phyloP scores from a whole-genome alignment of 208 protist species.

The Herpetomonas muscarum region DNA sequence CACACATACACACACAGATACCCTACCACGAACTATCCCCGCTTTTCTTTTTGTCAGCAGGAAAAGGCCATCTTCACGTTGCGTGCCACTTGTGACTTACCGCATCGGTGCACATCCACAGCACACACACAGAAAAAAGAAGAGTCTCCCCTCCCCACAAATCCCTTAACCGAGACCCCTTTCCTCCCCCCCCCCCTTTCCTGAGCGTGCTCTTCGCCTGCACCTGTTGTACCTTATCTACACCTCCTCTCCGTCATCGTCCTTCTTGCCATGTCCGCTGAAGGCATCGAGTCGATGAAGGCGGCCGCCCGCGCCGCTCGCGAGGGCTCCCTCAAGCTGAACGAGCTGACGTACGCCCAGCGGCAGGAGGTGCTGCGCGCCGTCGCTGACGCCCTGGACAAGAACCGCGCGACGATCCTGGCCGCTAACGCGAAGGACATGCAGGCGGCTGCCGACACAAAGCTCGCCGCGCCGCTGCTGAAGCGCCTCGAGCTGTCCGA shows the following conservation, averaged over 20 bases:
- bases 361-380: conserved; percentile 41
- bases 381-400: conserved; percentile 50
- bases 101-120: not conserved
- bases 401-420: conserved; percentile 41
- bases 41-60: not conserved
- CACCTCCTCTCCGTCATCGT: not conserved
- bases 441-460: conserved; percentile 25
- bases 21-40: not conserved
- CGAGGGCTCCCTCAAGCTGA: conserved; percentile 37
- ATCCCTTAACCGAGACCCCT: no score
- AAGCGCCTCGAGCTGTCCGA: conserved; percentile 60
- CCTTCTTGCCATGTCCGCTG: not conserved
- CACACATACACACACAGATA: not conserved
- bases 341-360: conserved; percentile 21
- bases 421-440: conserved; percentile 74
- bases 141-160: no score
- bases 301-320: conserved; percentile 54
- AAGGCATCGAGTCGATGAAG: conserved; percentile 11
- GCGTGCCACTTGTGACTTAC: no score
- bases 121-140: not conserved
- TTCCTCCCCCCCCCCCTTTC: no score
- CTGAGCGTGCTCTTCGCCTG: not conserved
- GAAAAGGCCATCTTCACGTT: no score
- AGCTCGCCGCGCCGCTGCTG: conserved; percentile 30
- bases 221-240: not conserved